Base-by-base conservation (phyloP, 163 green algal species). In the Chlamydomonas reinhardtii region DNA sequence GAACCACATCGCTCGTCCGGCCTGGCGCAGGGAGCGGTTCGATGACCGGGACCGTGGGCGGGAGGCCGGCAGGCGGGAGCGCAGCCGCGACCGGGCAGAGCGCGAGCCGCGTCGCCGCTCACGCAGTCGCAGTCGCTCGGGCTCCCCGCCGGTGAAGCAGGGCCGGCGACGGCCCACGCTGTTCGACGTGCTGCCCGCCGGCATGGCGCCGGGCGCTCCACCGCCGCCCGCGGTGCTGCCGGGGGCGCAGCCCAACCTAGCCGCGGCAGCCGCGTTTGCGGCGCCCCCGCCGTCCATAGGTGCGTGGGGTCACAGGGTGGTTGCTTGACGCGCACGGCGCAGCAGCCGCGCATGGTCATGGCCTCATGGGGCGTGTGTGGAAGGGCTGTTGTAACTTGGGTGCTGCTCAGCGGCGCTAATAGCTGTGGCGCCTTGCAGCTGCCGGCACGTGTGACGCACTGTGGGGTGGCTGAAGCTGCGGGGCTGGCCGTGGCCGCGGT, bases 101-200 rank as follows among this genome's bases (percentile, higher is more conserved):
- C 62, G 76, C 11, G 77, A 82, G 11, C 59, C 65, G 43, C 17
- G 12, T 56, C 48, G 48, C 48, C 48, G 48, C 12, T 56, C 48
- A 1, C 48, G 48, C 48, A 56, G 48, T 56, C 48, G 79, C 48
- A 76, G 64, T 35, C 79, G 79, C 68, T 85, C 79, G 52, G 79
- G 69, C 32, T 85, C 79, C 27, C 79, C 79, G 22, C 68, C 68
- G 0, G 69, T 78, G 14, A 71, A 68, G 32, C 29, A 27, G 9
- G 80, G 80, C 3, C 80, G 80, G 29, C 70, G 80, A 39, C 72
- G 80, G 59, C 80, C 80, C 34, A 86, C 80, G 5, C 64, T 86
- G 17, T 87, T 87, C 35, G 82, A 87, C 31, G n/a, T 87, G 20
- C 72, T 87, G 19, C 82, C 82, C 4, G 20, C 80, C 5, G 80